A percentile compares a stretch with the other conserved stretches of the same genome.
phyloP scores from a whole-genome alignment of 2,329 filamentous ascomycete genomes.

The Pseudocercospora cruenta region DNA sequence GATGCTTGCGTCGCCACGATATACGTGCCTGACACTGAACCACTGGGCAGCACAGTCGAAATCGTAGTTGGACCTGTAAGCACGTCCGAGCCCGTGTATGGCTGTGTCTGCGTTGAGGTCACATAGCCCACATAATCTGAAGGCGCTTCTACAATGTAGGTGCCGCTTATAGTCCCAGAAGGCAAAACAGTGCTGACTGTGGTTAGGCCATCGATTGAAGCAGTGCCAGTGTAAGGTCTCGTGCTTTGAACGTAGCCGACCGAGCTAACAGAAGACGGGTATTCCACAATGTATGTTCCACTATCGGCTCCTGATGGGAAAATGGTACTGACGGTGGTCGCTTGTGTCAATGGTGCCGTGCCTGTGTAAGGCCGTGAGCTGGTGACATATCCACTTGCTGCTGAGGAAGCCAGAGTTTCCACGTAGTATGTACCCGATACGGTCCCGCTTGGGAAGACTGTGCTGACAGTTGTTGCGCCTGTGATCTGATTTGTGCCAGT shows the following conservation, averaged over 20 bases:
- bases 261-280: neutral
- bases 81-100: too few species aligned
- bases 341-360: neutral
- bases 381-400: constrained; percentile 5
- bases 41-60: too few species aligned
- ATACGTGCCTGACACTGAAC: too few species aligned
- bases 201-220: too few species aligned
- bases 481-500: constrained; percentile 16
- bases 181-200: too few species aligned
- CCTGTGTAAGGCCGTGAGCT: constrained; percentile 7
- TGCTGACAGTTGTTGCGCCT: constrained; percentile 18
- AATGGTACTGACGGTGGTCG: constrained; percentile 12
- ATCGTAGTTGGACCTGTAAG: too few species aligned
- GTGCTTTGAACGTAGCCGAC: neutral
- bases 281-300: constrained; percentile 11
- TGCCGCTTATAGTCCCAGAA: too few species aligned
- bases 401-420: constrained; percentile 6
- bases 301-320: neutral
- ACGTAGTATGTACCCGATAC: constrained; percentile 12
- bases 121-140: too few species aligned
- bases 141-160: too few species aligned
- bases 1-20: too few species aligned
- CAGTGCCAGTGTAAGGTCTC: neutral
- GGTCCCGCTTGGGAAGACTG: constrained; percentile 12
- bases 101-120: too few species aligned